Conservation (phyloP, 768 basidiomycete species). For the Cubamyces lactineus region DNA sequence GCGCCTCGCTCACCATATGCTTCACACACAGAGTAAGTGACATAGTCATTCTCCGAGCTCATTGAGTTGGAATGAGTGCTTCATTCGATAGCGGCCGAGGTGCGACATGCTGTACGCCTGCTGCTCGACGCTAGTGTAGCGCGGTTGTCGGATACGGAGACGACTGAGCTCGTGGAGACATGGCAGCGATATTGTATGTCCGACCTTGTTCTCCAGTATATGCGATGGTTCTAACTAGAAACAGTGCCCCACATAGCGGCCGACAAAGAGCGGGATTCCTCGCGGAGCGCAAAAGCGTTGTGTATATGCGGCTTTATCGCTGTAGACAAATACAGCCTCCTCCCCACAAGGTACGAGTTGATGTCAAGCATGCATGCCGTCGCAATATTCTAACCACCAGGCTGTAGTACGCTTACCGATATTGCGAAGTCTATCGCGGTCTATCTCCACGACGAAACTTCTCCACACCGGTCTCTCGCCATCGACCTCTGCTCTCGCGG, state of each 20-base stretch:
- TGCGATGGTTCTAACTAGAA: neutral
- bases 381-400: slow-evolving; percentile 8
- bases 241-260: slow-evolving; percentile 38
- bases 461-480: slow-evolving; percentile 68
- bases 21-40: slow-evolving; percentile 68
- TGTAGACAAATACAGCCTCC: slow-evolving; percentile 73
- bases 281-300: slow-evolving; percentile 67
- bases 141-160: slow-evolving; percentile 68
- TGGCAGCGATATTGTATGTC: slow-evolving; percentile 67
- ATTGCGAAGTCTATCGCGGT: slow-evolving; percentile 81
- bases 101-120: slow-evolving; percentile 74
- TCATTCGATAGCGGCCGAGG: slow-evolving; percentile 52
- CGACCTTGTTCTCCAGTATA: too few species aligned
- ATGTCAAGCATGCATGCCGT: neutral
- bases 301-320: slow-evolving; percentile 86
- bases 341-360: slow-evolving; percentile 65
- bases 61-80: neutral
- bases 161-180: slow-evolving; percentile 56
- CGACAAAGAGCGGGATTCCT: slow-evolving; percentile 59
- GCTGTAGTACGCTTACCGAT: slow-evolving; percentile 71
- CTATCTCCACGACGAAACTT: slow-evolving; percentile 76
- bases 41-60: neutral
- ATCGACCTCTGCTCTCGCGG: slow-evolving; percentile 91
- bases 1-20: slow-evolving; percentile 75
- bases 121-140: slow-evolving; percentile 79